Evolutionary conservation across 805 yeast genomes (phyloP).

Genomic region (Jamesozyma jinghongensis): DNA sequence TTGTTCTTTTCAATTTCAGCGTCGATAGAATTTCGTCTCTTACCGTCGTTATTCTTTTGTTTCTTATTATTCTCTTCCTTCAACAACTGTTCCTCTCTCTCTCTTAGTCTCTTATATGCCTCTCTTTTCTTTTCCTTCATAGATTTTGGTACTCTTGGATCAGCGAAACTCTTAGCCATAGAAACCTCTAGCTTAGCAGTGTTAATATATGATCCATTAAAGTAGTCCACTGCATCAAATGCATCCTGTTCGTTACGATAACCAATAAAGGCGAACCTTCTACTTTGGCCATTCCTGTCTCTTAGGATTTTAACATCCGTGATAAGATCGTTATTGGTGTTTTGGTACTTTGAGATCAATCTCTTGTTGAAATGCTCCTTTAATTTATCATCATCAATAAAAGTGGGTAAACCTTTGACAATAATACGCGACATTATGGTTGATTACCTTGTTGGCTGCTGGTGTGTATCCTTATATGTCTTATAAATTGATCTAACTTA

Average conservation of each 20-base stretch:
- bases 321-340: constrained; percentile 41
- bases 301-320: constrained; percentile 85
- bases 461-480: background rate
- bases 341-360: constrained; percentile 15
- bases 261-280: constrained; percentile 92
- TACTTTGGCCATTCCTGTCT: constrained; percentile 73
- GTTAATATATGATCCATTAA: constrained; percentile 70
- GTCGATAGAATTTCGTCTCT: constrained; percentile 35
- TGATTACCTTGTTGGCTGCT: background rate
- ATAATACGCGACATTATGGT: constrained; percentile 73
- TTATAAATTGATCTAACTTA: background rate
- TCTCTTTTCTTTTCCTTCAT: constrained; percentile 46
- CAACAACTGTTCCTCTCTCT: constrained; percentile 40
- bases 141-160: constrained; percentile 68
- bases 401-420: constrained; percentile 80
- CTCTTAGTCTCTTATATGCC: constrained; percentile 37
- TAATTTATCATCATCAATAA: constrained; percentile 65
- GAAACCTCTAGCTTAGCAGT: constrained; percentile 73
- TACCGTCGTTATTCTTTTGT: constrained; percentile 30
- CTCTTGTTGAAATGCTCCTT: constrained; percentile 50
- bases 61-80: constrained; percentile 34
- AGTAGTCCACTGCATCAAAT: constrained; percentile 62
- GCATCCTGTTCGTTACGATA: constrained; percentile 71
- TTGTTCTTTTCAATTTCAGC: constrained; percentile 56
- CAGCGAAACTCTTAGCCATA: constrained; percentile 77